Base-by-base conservation (phyloP, 2,329 filamentous ascomycete genomes). In the Hypoxylon sp. region DNA sequence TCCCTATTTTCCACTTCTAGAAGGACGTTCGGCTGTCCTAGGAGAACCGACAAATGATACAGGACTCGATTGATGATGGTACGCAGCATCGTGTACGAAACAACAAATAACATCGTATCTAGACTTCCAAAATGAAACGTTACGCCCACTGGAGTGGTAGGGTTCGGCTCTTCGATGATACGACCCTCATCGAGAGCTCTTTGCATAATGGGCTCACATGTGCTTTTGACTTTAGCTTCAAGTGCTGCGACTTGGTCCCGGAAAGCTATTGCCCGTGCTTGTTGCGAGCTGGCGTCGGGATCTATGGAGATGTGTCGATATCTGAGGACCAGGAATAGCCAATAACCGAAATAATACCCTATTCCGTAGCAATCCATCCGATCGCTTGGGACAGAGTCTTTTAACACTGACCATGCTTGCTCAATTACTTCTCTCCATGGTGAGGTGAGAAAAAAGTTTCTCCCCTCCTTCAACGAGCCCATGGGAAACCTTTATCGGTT, bases 361-460 rank as follows among this genome's bases (percentile, higher is more conserved):
- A 70, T 50, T 2, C 30, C 9, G 30, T 65, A 70, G 38, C 36
- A 48, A 49, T 67, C 50, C 23, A 51, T 19, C 2, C 38, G 52
- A 17, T 63, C 67, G 9, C 19, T 45, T 21, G 67, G 11, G 17
- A 62, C 46, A 6, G 56, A 48, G 5, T 45, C 14, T 9, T 50
- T 5, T 14, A 68, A 19, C 11, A 13, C 21, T n/a, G 46, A 17
- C 32, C 19, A 19, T 10, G 46, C 25, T 28, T 49, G 13, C 17
- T 52, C 3, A 5, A 70, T 62, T 11, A 48, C 64, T 11, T 60
- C 32, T 3, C 45, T 58, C 67, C 64, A 70, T n/a, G 61, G 56
- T 1, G 57, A 23, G 14, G 21, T 62, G 3, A 65, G 50, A 58
- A 62, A 70, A 38, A 70, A 70, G 46, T 68, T 68, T 70, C 5